Base-by-base conservation (phyloP, 164 flowering plant genomes). In the Saururus chinensis region DNA sequence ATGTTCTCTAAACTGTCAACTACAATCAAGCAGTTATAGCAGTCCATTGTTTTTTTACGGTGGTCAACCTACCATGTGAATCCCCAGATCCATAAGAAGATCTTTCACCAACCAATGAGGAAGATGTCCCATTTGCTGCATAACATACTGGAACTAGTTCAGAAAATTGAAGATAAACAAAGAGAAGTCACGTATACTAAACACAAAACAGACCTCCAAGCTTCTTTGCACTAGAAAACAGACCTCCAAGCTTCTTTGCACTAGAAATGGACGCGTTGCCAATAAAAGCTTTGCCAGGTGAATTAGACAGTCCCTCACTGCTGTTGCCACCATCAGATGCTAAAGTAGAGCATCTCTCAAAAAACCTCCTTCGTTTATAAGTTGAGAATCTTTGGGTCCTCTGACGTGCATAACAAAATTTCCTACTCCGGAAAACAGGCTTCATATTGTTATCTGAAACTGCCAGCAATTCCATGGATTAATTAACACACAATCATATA, bases 361-460 rank as follows among this genome's bases (percentile, higher is more conserved):
- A 82, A 7, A 80, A 59, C 67, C 69, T 87, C 77, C 93, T 79
- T 68, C 84, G 88, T 71, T 90, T 91, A 60, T 81, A 75, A 53
- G 91, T 84, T 67, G 66, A 82, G 64, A 70, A 77, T 80, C 82
- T 80, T 65, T 78, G 83, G 69, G 88, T 82, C 70, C 87, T 87
- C 60, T 79, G 81, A 57, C 82, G 77, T 67, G 75, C 83, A 64
- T 76, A 77, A 70, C 69, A 68, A 55, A 56, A 68, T 63, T 76
- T 86, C 84, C 75, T 84, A 53, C 64, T 78, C 51, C 62, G 77
- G 68, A 62, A 79, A 65, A 61, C 60, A 48, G 82, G 72, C 72
- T 73, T 80, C 64, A 65, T 59, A 45, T 17, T 13, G 11, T 45
- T 8, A 54, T 80, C 79, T 62, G 69, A 79, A 75, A 73, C 89